A percentile compares a stretch with the other conserved stretches of the same genome.
Evolutionary conservation across 192 early-diverging fungal species (phyloP).

Genomic region (Allomyces arbusculus): DNA sequence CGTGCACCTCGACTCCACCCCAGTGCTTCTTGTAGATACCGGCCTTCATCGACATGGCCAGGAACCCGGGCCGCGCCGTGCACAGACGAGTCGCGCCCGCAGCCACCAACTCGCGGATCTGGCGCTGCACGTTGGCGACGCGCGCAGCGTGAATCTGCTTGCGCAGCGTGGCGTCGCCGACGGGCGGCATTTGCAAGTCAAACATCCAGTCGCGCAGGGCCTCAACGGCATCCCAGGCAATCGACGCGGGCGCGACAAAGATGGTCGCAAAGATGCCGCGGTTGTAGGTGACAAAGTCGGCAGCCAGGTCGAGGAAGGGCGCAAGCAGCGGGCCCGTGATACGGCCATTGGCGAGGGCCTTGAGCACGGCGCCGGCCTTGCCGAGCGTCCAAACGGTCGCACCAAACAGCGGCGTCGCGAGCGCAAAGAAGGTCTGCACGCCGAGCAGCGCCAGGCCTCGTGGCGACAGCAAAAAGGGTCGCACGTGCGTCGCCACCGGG

Average conservation of each 20-base stretch:
- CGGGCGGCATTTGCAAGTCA: not conserved
- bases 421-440: not conserved
- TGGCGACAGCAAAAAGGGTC: no score
- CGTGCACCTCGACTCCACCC: slow-evolving; percentile 1
- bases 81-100: slow-evolving; percentile 8
- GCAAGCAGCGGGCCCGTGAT: not conserved
- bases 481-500: no score
- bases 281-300: not conserved
- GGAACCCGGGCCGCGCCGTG: slow-evolving; percentile 13
- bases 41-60: slow-evolving; percentile 6
- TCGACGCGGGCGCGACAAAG: not conserved
- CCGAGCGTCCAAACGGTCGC: not conserved
- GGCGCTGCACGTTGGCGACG: not conserved
- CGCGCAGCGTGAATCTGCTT: not conserved
- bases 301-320: not conserved
- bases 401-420: not conserved
- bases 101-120: not conserved
- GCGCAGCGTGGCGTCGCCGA: not conserved
- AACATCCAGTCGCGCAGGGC: not conserved
- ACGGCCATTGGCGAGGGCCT: not conserved
- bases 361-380: not conserved
- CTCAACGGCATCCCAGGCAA: not conserved
- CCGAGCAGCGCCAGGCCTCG: not conserved
- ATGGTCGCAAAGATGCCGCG: not conserved
- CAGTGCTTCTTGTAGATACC: slow-evolving; percentile 3